Evolutionary conservation across 2,329 filamentous ascomycete species (phyloP).

Genomic region (Fusarium sp.): DNA sequence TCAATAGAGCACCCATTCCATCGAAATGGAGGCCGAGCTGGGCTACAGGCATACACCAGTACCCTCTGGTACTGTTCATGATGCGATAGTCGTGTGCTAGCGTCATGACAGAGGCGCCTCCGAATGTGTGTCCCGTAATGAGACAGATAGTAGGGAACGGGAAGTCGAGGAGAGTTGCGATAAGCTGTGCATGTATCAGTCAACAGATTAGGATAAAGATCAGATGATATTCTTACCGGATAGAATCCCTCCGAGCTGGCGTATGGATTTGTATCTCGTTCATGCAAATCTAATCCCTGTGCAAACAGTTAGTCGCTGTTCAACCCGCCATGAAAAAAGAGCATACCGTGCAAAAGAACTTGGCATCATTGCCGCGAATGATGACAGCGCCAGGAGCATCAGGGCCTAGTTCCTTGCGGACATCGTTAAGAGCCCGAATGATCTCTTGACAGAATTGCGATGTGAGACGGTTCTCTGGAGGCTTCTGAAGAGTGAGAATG

Average conservation of each 20-base stretch:
- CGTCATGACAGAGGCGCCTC: constrained; percentile 4
- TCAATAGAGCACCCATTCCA: constrained; percentile 4
- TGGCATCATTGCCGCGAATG: background rate
- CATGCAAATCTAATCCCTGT: background rate
- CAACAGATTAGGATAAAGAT: too few relatives aligned
- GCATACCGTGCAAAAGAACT: constrained; percentile 10
- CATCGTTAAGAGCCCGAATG: background rate
- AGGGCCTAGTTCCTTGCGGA: background rate
- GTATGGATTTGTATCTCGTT: constrained; percentile 2
- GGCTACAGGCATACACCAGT: constrained; percentile 8
- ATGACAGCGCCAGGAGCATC: background rate
- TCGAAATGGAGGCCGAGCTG: constrained; percentile 1
- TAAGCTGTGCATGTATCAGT: background rate
- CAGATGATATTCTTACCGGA: background rate
- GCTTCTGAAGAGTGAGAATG: constrained; percentile 9
- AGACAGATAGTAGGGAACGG: constrained; percentile 4
- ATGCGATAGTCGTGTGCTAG: constrained; percentile 9
- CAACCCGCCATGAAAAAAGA: background rate
- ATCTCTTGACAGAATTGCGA: constrained; percentile 5
- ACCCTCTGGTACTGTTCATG: background rate
- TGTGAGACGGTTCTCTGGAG: constrained; percentile 9
- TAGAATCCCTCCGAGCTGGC: constrained; percentile 5
- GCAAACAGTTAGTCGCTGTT: background rate
- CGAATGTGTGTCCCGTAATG: constrained; percentile 2
- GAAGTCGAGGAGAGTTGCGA: constrained; percentile 5